phyloP scores from a whole-genome alignment of 257 asterid species.

The Solanum boliviense region DNA sequence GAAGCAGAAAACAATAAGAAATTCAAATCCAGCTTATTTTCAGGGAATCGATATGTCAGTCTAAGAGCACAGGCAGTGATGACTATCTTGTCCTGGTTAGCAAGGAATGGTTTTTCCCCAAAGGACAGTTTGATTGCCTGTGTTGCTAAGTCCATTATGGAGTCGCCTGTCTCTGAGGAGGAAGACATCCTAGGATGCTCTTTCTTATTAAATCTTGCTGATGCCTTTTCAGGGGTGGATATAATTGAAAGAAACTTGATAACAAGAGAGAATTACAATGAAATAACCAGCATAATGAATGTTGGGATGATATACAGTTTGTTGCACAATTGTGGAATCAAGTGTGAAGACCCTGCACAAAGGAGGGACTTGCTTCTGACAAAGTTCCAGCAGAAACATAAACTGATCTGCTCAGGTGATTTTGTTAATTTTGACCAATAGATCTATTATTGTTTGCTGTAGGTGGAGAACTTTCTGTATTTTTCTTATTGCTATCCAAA shows the following conservation, averaged over 20 bases:
- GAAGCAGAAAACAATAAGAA: conserved; percentile 38
- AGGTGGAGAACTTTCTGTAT: neutral
- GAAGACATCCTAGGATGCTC: conserved; percentile 83
- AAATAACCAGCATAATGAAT: conserved; percentile 78
- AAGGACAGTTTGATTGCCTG: conserved; percentile 68
- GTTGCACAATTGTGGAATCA: conserved; percentile 63
- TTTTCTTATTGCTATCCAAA: conserved; percentile 7
- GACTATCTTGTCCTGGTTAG: conserved; percentile 78
- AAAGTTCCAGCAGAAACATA: conserved; percentile 58
- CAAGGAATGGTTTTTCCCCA: conserved; percentile 62
- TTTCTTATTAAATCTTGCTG: conserved; percentile 67
- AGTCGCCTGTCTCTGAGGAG: conserved; percentile 71
- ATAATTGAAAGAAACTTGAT: conserved; percentile 74
- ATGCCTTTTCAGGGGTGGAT: conserved; percentile 56
- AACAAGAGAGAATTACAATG: conserved; percentile 53
- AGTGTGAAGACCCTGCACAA: conserved; percentile 67
- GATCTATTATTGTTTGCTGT: neutral
- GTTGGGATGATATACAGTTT: conserved; percentile 83
- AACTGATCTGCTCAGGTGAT: conserved; percentile 61
- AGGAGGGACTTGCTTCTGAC: conserved; percentile 66
- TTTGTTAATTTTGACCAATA: neutral
- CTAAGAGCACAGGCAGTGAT: conserved; percentile 54
- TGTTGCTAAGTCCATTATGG: conserved; percentile 78
- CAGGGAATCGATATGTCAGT: conserved; percentile 37
- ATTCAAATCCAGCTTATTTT: conserved; percentile 27